phyloP scores from a whole-genome alignment of 352 stramenopile genomes.

The Stephanocyclus meneghinianus region DNA sequence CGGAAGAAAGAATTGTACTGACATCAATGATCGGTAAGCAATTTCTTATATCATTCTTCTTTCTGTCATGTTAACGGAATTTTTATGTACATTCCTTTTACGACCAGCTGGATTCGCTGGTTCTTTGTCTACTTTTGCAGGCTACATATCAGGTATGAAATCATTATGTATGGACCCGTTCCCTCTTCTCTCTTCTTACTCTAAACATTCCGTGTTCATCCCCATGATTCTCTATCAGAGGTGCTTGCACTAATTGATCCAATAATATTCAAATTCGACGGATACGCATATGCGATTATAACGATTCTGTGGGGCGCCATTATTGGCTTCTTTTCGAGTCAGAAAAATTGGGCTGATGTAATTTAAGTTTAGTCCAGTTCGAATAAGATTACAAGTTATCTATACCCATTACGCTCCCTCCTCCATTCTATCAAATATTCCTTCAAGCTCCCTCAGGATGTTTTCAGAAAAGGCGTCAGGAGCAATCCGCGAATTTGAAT shows the following conservation, averaged over 20 bases:
- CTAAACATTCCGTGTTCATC: not conserved
- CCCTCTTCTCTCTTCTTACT: not conserved
- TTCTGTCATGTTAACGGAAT: not conserved
- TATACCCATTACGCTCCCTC: constrained; percentile 12
- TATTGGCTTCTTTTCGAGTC: constrained; percentile 64
- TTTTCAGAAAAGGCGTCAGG: not conserved
- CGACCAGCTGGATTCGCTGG: constrained; percentile 63
- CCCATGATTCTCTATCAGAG: constrained; percentile 29
- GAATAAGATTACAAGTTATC: not conserved
- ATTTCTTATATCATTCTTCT: not conserved
- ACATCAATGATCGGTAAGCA: constrained; percentile 60
- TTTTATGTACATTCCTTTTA: not conserved
- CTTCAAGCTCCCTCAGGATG: constrained; percentile 32
- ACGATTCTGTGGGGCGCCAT: constrained; percentile 69
- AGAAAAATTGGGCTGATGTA: constrained; percentile 77
- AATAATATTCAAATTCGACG: constrained; percentile 79
- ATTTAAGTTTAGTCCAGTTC: constrained; percentile 18
- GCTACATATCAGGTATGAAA: constrained; percentile 62
- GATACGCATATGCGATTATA: constrained; percentile 65
- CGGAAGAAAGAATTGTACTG: constrained; percentile 66
- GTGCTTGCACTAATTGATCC: constrained; percentile 71
- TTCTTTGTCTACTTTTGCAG: constrained; percentile 68
- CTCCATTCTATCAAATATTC: constrained; percentile 41
- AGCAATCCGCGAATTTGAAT: not conserved
- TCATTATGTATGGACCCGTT: not conserved